Evolutionary conservation across 2,329 filamentous ascomycete genomes (phyloP).

Genomic region (Corinectria fuckeliana): DNA sequence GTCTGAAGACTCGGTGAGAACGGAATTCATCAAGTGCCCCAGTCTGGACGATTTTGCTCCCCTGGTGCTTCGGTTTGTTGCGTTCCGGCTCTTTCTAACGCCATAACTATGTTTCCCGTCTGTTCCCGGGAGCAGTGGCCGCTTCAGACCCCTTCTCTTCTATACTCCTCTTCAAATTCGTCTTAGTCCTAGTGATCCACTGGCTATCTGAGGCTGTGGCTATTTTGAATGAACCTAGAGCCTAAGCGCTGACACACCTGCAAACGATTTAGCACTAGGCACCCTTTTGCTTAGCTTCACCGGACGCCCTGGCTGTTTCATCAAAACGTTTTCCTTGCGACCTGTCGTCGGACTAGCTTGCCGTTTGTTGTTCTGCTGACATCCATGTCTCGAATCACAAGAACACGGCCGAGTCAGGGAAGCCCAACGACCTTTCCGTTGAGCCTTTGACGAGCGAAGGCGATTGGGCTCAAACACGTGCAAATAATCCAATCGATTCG

Average conservation of each 20-base stretch:
- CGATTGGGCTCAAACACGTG: too few species aligned
- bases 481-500: neutral
- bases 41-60: neutral
- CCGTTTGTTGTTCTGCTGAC: neutral
- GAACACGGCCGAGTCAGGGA: neutral
- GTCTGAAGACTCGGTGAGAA: neutral
- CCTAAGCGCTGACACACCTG: neutral
- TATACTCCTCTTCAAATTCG: neutral
- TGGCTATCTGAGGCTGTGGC: neutral
- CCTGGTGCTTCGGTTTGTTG: neutral
- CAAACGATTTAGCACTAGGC: neutral
- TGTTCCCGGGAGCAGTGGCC: neutral
- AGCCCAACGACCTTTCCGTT: neutral
- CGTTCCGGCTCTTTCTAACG: neutral
- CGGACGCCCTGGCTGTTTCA: conserved; percentile 12
- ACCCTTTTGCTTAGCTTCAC: conserved; percentile 3
- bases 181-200: neutral
- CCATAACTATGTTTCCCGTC: neutral
- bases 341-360: neutral
- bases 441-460: neutral
- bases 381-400: conserved; percentile 5
- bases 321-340: neutral
- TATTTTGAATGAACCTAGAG: neutral
- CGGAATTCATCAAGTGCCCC: neutral
- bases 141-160: neutral